Conservation (phyloP, 306 rosid genomes). For the Prosopis cineraria region DNA sequence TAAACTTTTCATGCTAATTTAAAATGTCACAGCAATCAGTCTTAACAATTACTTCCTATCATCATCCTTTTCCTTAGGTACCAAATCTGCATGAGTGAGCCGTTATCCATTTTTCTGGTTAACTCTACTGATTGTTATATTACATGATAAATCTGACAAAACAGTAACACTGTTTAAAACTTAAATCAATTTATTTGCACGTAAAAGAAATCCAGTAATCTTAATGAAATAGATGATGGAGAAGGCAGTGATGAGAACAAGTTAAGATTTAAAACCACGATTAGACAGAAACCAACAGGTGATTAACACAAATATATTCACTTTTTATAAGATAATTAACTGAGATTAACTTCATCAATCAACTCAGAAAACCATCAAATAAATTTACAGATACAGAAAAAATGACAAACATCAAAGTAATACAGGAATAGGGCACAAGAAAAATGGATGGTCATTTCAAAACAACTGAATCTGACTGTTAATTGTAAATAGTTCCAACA, state of each 20-base stretch:
- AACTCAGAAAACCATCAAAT: background rate
- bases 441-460: background rate
- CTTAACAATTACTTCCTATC: slow-evolving; percentile 1
- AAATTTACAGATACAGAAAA: background rate
- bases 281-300: background rate
- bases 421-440: background rate
- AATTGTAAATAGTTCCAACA: background rate
- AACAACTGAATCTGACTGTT: slow-evolving; percentile 8
- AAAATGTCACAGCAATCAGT: slow-evolving; percentile 2
- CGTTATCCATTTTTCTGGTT: background rate
- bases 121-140: background rate
- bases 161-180: slow-evolving; percentile 6
- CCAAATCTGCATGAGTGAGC: background rate
- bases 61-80: background rate
- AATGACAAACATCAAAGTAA: background rate
- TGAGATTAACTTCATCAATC: background rate
- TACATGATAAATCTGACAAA: slow-evolving; percentile 2
- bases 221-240: background rate
- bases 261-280: background rate
- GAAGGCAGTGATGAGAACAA: background rate
- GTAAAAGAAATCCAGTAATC: slow-evolving; percentile 7
- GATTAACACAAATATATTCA: background rate
- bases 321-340: background rate
- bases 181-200: slow-evolving; percentile 5
- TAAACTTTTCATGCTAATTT: slow-evolving; percentile 1